Base-by-base conservation (phyloP, 768 basidiomycete species). In the Favolaschia claudopus region DNA sequence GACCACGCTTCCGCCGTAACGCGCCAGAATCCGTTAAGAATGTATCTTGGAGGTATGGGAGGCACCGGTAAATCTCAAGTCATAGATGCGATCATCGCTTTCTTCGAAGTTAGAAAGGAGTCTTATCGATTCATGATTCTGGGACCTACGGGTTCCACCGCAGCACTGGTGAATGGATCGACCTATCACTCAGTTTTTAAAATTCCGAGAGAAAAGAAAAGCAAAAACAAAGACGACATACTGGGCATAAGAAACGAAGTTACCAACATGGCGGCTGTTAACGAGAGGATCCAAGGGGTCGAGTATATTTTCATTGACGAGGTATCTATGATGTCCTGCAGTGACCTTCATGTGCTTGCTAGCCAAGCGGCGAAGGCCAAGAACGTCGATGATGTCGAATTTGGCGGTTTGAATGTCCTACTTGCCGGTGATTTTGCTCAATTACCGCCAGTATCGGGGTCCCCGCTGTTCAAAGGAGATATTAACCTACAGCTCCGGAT, bases 291-390 rank as follows among this genome's bases (percentile, higher is more conserved):
- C 14, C 22, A 60, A 14, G 58, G 66, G 24, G 67, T 75, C 5
- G 67, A 75, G 12, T 73, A 73, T 62, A 46, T 77, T 1, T 74
- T 77, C 34, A 33, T 77, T 1, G 73, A 78, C 63, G 76, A 78
- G 49, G 60, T 77, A 0, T 77, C 75, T 1, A 78, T 78, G 75
- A 31, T 76, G 4, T 59, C 67, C 3, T 70, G 69, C 43, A 5
- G 28, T 25, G 64, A 66, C 31, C 29, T 73, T 17, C 69, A 72
- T 32, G 58, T 51, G 5, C 69, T 76, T 2, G 67, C 59, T 34
- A 39, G 54, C 6, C 58, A 61, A 14, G 56, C 71, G n/a, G 52
- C 63, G 28, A 55, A 49, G 24, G 66, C 65, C 2, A 25, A 60
- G 12, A 55, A 65, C n/a, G 33, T 49, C 1, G 13, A 28, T 12